Evolutionary conservation across 768 basidiomycete genomes (phyloP).

Genomic region (Panaeolus cyanescens): DNA sequence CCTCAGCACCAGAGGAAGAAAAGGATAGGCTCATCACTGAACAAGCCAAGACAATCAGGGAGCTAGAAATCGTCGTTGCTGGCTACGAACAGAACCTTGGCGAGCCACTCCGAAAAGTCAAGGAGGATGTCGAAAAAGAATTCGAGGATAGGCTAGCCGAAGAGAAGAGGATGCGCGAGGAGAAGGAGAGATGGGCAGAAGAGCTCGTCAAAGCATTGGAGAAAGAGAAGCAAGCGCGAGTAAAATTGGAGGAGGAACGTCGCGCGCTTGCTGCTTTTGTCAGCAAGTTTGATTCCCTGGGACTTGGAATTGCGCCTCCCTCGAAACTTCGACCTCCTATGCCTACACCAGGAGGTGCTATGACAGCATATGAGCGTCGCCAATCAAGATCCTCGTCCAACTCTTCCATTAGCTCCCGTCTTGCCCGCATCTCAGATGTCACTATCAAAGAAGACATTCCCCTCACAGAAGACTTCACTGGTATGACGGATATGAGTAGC

Average conservation of each 20-base stretch:
- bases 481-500: constrained; percentile 43
- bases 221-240: constrained; percentile 72
- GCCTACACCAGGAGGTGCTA: constrained; percentile 53
- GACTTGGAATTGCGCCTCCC: constrained; percentile 34
- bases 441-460: constrained; percentile 11
- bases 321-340: constrained; percentile 49
- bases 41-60: constrained; percentile 73
- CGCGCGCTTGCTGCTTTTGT: constrained; percentile 81
- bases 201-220: constrained; percentile 78
- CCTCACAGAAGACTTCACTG: constrained; percentile 20
- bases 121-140: constrained; percentile 76
- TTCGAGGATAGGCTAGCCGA: constrained; percentile 62
- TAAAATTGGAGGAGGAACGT: constrained; percentile 76
- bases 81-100: constrained; percentile 77
- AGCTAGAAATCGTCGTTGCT: constrained; percentile 70
- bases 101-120: constrained; percentile 63
- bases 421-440: constrained; percentile 25
- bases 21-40: constrained; percentile 77
- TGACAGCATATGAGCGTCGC: constrained; percentile 49
- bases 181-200: constrained; percentile 71
- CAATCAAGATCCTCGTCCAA: constrained; percentile 19
- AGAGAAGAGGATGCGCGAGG: constrained; percentile 61
- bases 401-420: constrained; percentile 19
- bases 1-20: constrained; percentile 66
- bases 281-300: constrained; percentile 77